A percentile compares a stretch with the other conserved stretches of the same genome.
These are phyloP conservation scores for Hypomontagnella submonticulosa DNA, from an alignment of 495 filamentous ascomycete genomes.

Conservation along the genomic window DNA sequence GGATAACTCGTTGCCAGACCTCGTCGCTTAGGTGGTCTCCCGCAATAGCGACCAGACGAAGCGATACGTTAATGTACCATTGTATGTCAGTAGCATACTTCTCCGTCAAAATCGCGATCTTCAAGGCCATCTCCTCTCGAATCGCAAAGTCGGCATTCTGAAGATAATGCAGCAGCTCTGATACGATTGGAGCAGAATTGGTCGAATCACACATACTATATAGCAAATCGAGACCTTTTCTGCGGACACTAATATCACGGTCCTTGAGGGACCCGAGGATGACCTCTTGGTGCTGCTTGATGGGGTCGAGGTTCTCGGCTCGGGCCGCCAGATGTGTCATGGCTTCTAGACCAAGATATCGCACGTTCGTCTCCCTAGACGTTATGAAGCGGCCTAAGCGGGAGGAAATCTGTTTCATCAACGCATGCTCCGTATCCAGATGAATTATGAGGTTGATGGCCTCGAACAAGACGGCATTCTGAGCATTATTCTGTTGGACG, in stretches of 20 bases:
- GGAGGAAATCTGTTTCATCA: slow-evolving; percentile 98
- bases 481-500: slow-evolving; percentile 99
- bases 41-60: slow-evolving; percentile 94
- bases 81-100: slow-evolving; percentile 98
- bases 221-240: slow-evolving; percentile 93
- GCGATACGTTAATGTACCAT: slow-evolving; percentile 98
- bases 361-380: slow-evolving; percentile 96
- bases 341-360: slow-evolving; percentile 95
- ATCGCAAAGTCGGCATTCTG: slow-evolving; percentile 98
- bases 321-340: slow-evolving; percentile 98
- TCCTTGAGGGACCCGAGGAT: slow-evolving; percentile 95
- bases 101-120: slow-evolving; percentile 97
- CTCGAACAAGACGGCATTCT: slow-evolving; percentile 98
- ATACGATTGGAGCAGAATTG: slow-evolving; percentile 91
- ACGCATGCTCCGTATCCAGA: slow-evolving; percentile 92
- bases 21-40: slow-evolving; percentile 99
- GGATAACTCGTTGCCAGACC: slow-evolving; percentile 98
- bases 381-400: slow-evolving; percentile 95
- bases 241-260: slow-evolving; percentile 94
- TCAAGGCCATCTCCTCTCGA: slow-evolving; percentile 98
- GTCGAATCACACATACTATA: slow-evolving; percentile 99
- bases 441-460: slow-evolving; percentile 99
- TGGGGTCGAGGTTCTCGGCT: slow-evolving; percentile 93
- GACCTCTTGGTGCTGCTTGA: slow-evolving; percentile 97
- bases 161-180: slow-evolving; percentile 92